phyloP scores from a whole-genome alignment of 768 basidiomycete species.

The Agaricus bisporus region DNA sequence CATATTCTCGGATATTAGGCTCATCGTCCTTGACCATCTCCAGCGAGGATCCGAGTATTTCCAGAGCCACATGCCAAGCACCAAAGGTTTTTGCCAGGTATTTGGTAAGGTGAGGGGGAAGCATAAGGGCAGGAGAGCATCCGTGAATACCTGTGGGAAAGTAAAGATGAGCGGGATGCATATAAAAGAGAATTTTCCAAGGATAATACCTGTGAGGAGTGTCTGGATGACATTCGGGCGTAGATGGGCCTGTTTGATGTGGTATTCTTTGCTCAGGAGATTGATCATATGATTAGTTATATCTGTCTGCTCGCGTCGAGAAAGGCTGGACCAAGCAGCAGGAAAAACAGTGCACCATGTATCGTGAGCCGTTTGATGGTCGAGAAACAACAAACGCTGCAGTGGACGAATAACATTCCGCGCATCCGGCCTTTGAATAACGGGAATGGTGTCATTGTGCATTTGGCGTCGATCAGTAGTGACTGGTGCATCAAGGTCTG shows the following conservation, averaged over 20 bases:
- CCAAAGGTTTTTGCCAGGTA: slow-evolving; percentile 95
- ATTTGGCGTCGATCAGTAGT: slow-evolving; percentile 35
- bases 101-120: slow-evolving; percentile 93
- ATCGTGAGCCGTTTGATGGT: slow-evolving; percentile 70
- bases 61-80: slow-evolving; percentile 89
- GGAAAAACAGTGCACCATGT: slow-evolving; percentile 88
- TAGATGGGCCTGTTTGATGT: slow-evolving; percentile 80
- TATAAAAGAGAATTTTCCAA: too few species aligned
- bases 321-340: slow-evolving; percentile 78
- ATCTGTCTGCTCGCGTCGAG: slow-evolving; percentile 82
- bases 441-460: slow-evolving; percentile 23
- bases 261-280: slow-evolving; percentile 89
- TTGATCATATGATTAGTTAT: slow-evolving; percentile 86
- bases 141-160: slow-evolving; percentile 55
- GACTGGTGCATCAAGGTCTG: slow-evolving; percentile 35
- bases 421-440: slow-evolving; percentile 29
- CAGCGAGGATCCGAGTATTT: slow-evolving; percentile 77
- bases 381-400: slow-evolving; percentile 78
- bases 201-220: slow-evolving; percentile 63
- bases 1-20: slow-evolving; percentile 68
- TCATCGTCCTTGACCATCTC: slow-evolving; percentile 81
- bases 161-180: too few species aligned
- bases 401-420: slow-evolving; percentile 66
- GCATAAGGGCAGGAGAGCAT: slow-evolving; percentile 80
- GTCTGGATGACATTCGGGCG: slow-evolving; percentile 93